These are phyloP conservation scores for Colletotrichum higginsianum DNA, from an alignment of 2,329 filamentous ascomycete species.

Conservation along the genomic window DNA sequence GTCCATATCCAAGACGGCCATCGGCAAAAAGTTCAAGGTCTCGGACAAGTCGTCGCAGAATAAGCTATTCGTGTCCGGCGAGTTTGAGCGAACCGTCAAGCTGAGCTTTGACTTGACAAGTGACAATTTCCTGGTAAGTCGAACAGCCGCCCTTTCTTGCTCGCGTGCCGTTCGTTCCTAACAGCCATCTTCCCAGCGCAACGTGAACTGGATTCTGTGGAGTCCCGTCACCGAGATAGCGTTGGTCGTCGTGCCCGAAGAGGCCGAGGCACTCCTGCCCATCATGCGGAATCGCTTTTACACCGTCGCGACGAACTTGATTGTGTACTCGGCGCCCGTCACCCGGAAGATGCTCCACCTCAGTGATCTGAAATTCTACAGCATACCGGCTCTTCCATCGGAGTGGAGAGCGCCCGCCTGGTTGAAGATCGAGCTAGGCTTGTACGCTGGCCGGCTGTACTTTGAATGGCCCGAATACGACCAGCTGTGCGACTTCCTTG, in stretches of 20 bases:
- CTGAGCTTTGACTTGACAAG: conserved; percentile 45
- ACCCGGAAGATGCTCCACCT: conserved; percentile 74
- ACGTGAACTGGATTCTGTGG: conserved; percentile 76
- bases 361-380: conserved; percentile 67
- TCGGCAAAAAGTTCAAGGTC: conserved; percentile 54
- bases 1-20: conserved; percentile 53
- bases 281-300: conserved; percentile 50
- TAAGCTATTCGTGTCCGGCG: conserved; percentile 56
- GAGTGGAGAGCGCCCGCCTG: conserved; percentile 62
- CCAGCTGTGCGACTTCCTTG: conserved; percentile 52
- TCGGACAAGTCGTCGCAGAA: conserved; percentile 37
- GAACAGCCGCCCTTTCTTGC: rapidly evolving
- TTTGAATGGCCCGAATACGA: conserved; percentile 65
- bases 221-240: conserved; percentile 61
- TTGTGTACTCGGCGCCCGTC: conserved; percentile 73
- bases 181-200: conserved; percentile 49
- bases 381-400: conserved; percentile 62
- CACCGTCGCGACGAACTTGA: conserved; percentile 61
- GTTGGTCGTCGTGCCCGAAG: conserved; percentile 74
- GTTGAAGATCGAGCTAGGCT: conserved; percentile 71
- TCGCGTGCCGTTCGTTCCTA: background rate
- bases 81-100: conserved; percentile 65
- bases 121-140: conserved; percentile 54
- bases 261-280: conserved; percentile 70
- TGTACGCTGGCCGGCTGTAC: conserved; percentile 74